Evolutionary conservation across 2,329 filamentous ascomycete species (phyloP), one percentile per base, ranked within the genome.

Genomic region (Arthrocladium fulminans): DNA sequence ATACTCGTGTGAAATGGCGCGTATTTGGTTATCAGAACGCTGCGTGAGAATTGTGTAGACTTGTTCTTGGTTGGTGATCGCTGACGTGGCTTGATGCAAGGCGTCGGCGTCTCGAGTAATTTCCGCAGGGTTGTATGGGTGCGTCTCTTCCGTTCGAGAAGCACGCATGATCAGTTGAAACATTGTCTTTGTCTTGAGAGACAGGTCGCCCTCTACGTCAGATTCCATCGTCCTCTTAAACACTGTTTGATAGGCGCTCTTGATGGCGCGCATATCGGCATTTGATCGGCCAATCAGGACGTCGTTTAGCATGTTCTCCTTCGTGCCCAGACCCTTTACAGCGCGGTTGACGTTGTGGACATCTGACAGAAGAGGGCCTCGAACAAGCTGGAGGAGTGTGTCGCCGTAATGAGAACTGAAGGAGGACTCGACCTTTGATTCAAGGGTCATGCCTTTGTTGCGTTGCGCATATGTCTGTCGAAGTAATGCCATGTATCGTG

Each of bases 261-360:
- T 94, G 73, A 98, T 96, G 32, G 86, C 87, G 47, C 79, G 76
- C 32, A 98, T 73, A 59, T 97, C 90, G 27, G 88, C 88, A 60
- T 97, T 97, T 29, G 81, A 85, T 29, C 90, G 79, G 7, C 81
- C 76, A 3, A 96, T 77, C 2, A 97, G 74, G 4, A 95, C 76
- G 58, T 97, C 90, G 63, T 95, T 92, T 43, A 98, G 73, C 1
- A 92, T 73, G 47, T 73, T 72, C 62, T 97, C 90, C 59, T 94
- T 94, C 0, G 90, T 97, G 6, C 92, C 92, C 1, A 80, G 63
- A 0, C 90, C 88, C 42, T 80, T 73, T 70, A 95, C 81, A 1
- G 88, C 83, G 1, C 83, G 74, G 60, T 82, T 73, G 7, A 92
- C 69, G 46, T 80, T 76, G 60, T 82, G 73, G 3, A 84, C 83